These are phyloP conservation scores for Mortierella sp. DNA, from an alignment of 371 early-diverging fungal genomes.

Conservation along the genomic window DNA sequence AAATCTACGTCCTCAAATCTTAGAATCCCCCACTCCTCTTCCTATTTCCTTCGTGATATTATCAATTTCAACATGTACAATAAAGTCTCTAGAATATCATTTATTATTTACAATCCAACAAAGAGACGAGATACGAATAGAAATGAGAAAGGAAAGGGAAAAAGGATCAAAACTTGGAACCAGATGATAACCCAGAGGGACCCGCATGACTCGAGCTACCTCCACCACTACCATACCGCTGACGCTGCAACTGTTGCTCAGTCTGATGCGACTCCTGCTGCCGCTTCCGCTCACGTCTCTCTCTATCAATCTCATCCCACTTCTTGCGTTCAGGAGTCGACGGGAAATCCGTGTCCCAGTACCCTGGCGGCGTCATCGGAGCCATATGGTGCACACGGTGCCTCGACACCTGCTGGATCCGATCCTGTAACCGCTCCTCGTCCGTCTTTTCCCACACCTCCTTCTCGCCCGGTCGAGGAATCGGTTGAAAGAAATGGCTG, in stretches of 20 bases:
- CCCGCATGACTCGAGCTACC: not conserved
- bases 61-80: not conserved
- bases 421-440: slow-evolving; percentile 38
- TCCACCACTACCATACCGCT: not conserved
- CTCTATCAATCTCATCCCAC: slow-evolving; percentile 49
- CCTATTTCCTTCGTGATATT: not conserved
- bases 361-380: slow-evolving; percentile 48
- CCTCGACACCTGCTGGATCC: slow-evolving; percentile 48
- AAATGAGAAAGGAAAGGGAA: not conserved
- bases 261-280: slow-evolving; percentile 7
- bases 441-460: slow-evolving; percentile 41
- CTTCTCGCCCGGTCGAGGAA: slow-evolving; percentile 45
- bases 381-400: slow-evolving; percentile 49
- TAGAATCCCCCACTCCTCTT: not conserved
- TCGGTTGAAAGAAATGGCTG: slow-evolving; percentile 48
- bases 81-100: not conserved
- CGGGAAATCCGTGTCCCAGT: slow-evolving; percentile 51
- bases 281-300: slow-evolving; percentile 36
- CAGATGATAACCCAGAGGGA: not conserved
- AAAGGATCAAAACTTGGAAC: not conserved
- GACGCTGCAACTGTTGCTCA: slow-evolving; percentile 3
- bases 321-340: slow-evolving; percentile 39
- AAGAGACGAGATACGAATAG: not conserved
- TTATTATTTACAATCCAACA: not conserved
- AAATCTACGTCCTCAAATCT: slow-evolving; percentile 59